Evolutionary conservation across 306 rosid genomes (phyloP), one percentile per base, ranked within the genome.

Genomic region (Prinsepia uniflora): DNA sequence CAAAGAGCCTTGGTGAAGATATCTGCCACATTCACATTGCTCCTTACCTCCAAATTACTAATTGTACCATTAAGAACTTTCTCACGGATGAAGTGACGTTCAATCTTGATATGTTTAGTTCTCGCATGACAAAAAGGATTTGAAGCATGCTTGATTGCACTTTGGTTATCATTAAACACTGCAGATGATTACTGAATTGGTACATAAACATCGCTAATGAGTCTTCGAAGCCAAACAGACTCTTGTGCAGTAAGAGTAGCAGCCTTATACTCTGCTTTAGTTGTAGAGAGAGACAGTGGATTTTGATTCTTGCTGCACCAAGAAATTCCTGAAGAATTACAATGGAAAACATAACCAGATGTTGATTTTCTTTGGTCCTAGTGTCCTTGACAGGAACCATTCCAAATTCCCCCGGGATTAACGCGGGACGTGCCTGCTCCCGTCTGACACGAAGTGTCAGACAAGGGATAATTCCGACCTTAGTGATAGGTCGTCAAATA

Each of bases 71-170:
- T 45, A 62, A 63, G 70, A 36, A 63, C 63, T 17, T 73, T 73
- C 2, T 72, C 61, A 2, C 24, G 19, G 8, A 62, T 73, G 18
- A 73, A 73, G 19, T 73, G 53, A 63, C 39, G 70, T 17, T 73
- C 63, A 11, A 73, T 11, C 41, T 73, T 52, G 40, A 63, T 63
- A 19, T 73, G 77, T 5, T 73, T 73, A 6, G 70, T 73, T 20
- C 70, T 39, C 4, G 77, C 63, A 36, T 73, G 70, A 40, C 43
- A 73, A 3, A 73, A 24, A 0, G 44, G 70, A 47, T 63, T 73
- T n/a, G 47, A 10, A 9, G 70, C 70, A n/a, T 62, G 52, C 44
- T 48, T 73, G 47, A 73, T 18, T 0, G 52, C 77, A 63, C 53
- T 73, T 18, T 63, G 17, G 12, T 73, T 63, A 1, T 58, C 75